Base-by-base conservation (phyloP, 2,329 filamentous ascomycete species). In the Pseudocercospora pini-densiflorae region DNA sequence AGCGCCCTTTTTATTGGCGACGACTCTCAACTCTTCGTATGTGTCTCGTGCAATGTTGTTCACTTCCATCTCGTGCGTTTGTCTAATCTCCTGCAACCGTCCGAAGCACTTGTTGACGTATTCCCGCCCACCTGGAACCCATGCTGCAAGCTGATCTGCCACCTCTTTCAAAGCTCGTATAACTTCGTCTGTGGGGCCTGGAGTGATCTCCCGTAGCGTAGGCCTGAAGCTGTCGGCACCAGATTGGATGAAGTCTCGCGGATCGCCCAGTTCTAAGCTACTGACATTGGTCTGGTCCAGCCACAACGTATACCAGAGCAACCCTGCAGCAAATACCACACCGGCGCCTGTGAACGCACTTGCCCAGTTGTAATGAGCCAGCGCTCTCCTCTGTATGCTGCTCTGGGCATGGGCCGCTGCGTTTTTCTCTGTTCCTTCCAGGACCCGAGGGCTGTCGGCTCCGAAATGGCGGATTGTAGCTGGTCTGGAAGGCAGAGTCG, bases 21-120 rank as follows among this genome's bases (percentile, higher is more conserved):
- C 79, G 23, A 85, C 82, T 71, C 89, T 87, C 61, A 93, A 83
- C 72, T 92, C 86, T 40, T 82, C 82, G 77, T 92, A 92, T 1
- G 90, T 86, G 55, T 92, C 87, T 21, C 80, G 82, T 61, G 92
- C 81, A 53, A 93, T 87, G 73, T 87, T 78, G 72, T 93, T 88
- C 5, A 91, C 89, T 75, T 93, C 90, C 0, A 89, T 84, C 55
- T 85, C 83, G 77, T 93, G 89, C 73, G 89, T 89, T 69, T 86
- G 78, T 51, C 88, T 85, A 24, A 93, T 83, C 36, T 84, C 86
- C 57, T 92, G 90, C 57, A 91, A 81, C 70, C 93, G 90, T 16
- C 89, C 81, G 77, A 93, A 93, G 0, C 86, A 87, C 1, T 83
- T 79, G 74, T 93, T 89, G 59, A 93, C 86, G 72, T 91, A 92